These are phyloP conservation scores for Kurtzmaniella cleridarum DNA, from an alignment of 805 yeast genomes.

Conservation along the genomic window DNA sequence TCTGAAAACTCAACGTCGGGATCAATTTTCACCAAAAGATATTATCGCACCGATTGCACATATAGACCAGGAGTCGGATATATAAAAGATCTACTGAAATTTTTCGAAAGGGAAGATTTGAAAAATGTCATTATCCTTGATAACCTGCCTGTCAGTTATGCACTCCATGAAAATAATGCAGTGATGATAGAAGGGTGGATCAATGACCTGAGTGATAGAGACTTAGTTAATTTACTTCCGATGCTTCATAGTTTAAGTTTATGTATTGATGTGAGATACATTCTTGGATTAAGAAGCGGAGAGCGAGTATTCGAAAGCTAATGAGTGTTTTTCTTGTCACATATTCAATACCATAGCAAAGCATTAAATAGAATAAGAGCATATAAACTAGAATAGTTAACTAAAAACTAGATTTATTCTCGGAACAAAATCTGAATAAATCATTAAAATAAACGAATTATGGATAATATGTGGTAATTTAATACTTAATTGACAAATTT, in stretches of 20 bases:
- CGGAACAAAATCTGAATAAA: no score
- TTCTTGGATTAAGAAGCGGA: conserved; percentile 72
- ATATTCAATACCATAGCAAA: neutral
- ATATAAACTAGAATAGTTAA: neutral
- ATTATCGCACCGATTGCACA: conserved; percentile 77
- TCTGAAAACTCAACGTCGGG: conserved; percentile 2
- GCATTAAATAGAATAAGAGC: neutral
- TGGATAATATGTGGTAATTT: no score
- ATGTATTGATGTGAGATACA: conserved; percentile 77
- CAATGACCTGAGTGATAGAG: conserved; percentile 88
- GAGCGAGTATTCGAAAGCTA: conserved; percentile 50
- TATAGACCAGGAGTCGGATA: conserved; percentile 78
- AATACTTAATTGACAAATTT: no score
- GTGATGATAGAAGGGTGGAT: conserved; percentile 97
- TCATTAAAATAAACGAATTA: no score
- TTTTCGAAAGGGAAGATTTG: conserved; percentile 62
- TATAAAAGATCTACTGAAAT: conserved; percentile 44
- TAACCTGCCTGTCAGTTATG: conserved; percentile 88
- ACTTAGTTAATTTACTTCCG: conserved; percentile 76
- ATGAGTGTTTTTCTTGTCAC: neutral
- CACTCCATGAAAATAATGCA: conserved; percentile 80
- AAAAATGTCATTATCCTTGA: conserved; percentile 75
- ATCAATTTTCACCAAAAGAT: conserved; percentile 46
- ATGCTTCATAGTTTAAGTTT: conserved; percentile 68
- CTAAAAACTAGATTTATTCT: no score